Base-by-base conservation (phyloP, 345 rosid species). In the Acer negundo region DNA sequence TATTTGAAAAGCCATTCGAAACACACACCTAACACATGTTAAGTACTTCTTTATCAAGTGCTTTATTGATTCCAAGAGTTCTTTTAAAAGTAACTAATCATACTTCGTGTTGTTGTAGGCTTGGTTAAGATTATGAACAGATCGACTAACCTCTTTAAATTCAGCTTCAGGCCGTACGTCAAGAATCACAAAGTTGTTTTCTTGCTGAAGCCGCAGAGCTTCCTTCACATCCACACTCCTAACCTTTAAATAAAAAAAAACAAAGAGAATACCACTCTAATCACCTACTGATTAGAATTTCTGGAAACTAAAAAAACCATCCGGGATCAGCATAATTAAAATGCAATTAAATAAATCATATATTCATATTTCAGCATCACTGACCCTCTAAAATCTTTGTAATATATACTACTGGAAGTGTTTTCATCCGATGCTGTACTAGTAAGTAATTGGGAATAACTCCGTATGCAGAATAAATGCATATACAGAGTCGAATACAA, bases 161-260 rank as follows among this genome's bases (percentile, higher is more conserved):
- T 96, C 99, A 51, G 98, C 93, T 86, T 89, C 98, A 59, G 99
- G 99, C 42, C 99, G 81, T 6, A 96, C 97, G 44, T 96, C 99
- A 77, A 96, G 99, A 81, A 96, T 96, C 80, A 96, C 97, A 80
- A 96, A 96, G 68, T 91, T 94, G 81, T 96, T 96, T 82, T 96
- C 99, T 79, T 92, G 78, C 75, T 94, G 99, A 80, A 96, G 97
- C n/a, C 98, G 87, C 51, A 85, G 78, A 72, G 99, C 98, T 90
- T 96, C 99, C 83, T 96, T 94, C 67, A 87, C 95, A n/a, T 96
- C 98, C 71, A 96, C 95, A 67, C 99, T 90, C 80, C 99, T 86
- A 9, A 93, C 97, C 98, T 93, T 83, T 67, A 44, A 63, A 58
- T 46, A 53, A 35, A 62, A 40, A 8, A 9, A 42, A 42, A 35